Conservation (phyloP, 225 moss, liverwort and hornwort species). For the Bryoerythrophyllum caledonicum region DNA sequence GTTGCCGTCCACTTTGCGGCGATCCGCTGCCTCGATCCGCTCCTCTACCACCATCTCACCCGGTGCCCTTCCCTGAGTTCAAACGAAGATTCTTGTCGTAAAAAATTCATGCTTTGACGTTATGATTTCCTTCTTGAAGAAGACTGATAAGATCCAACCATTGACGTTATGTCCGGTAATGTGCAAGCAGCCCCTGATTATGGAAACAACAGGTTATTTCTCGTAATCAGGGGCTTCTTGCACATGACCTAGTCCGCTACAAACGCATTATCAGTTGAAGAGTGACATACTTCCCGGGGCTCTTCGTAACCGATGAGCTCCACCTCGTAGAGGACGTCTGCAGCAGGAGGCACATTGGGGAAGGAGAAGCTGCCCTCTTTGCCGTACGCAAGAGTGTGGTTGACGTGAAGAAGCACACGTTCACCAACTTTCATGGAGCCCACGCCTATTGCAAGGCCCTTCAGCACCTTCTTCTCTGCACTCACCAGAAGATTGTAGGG, state of each 20-base stretch:
- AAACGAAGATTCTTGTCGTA: not conserved
- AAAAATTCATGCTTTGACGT: not conserved
- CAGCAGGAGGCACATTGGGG: slow-evolving; percentile 87
- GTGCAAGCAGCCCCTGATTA: no score
- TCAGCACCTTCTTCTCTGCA: slow-evolving; percentile 77
- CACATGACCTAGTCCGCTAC: no score
- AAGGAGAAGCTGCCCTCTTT: slow-evolving; percentile 97
- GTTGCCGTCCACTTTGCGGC: slow-evolving; percentile 93
- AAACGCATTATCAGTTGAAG: not conserved
- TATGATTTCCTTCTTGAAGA: no score
- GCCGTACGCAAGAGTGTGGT: slow-evolving; percentile 80
- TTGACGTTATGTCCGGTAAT: no score
- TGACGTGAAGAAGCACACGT: slow-evolving; percentile 70
- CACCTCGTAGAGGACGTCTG: slow-evolving; percentile 84
- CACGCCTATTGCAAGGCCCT: slow-evolving; percentile 80
- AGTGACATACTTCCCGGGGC: slow-evolving; percentile 67
- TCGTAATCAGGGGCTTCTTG: no score
- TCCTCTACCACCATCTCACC: slow-evolving; percentile 99
- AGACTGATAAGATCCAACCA: no score
- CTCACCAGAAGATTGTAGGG: not conserved
- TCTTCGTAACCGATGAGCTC: slow-evolving; percentile 90
- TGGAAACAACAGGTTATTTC: no score
- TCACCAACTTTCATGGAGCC: slow-evolving; percentile 88
- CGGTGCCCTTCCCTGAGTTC: slow-evolving; percentile 65
- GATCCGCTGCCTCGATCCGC: slow-evolving; percentile 95